Percentiles rank a stretch among this genome's conserved stretches.
Evolutionary conservation across 441 rosid species (phyloP).

Genomic region (Gossypium trilobum): DNA sequence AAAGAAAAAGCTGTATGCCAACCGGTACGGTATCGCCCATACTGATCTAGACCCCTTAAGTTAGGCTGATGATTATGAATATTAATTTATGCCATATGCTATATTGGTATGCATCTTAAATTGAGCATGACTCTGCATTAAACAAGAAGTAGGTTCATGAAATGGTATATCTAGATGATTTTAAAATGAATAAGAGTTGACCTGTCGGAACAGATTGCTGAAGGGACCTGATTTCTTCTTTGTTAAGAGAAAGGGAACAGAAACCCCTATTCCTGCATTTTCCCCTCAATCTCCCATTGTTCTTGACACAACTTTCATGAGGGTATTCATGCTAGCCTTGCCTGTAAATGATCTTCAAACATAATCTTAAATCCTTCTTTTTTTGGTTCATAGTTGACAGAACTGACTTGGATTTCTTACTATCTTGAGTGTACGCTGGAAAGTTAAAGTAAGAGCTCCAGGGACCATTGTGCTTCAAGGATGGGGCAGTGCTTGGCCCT

Average conservation of each 20-base stretch:
- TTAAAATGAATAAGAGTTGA: background rate
- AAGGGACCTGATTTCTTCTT: background rate
- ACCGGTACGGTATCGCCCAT: no score
- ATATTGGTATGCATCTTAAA: background rate
- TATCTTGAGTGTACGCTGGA: background rate
- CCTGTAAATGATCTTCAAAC: background rate
- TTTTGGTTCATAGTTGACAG: slow-evolving; percentile 2
- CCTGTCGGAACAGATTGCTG: background rate
- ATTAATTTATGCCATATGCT: background rate
- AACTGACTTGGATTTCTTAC: background rate
- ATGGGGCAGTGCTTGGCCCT: background rate
- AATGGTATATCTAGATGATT: background rate
- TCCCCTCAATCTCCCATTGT: background rate
- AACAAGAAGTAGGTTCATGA: background rate
- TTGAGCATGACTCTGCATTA: background rate
- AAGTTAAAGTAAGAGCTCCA: slow-evolving; percentile 7
- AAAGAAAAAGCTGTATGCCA: background rate
- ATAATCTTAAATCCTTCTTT: background rate
- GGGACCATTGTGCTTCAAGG: background rate
- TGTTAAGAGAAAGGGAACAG: background rate
- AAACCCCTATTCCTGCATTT: background rate
- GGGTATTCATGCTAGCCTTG: background rate
- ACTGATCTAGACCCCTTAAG: no score
- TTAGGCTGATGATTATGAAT: background rate
- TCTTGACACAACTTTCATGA: background rate